These are phyloP conservation scores for Acanthamoeba triangularis DNA, from an alignment of 208 protist species.

Conservation along the genomic window DNA sequence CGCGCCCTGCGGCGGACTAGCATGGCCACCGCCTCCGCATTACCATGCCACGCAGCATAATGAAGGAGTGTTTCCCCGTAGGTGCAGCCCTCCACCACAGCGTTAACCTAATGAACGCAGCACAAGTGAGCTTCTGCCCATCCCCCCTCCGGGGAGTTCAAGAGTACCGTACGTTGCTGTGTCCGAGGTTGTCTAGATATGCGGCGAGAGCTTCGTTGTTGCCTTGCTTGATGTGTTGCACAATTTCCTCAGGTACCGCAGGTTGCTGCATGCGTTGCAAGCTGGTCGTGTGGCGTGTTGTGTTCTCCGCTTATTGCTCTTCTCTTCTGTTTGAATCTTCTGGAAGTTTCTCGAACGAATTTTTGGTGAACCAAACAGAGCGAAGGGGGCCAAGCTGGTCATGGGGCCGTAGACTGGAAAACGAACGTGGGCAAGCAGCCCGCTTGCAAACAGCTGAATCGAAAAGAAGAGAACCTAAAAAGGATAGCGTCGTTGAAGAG, in stretches of 20 bases:
- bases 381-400: no score
- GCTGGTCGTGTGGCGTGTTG: background rate
- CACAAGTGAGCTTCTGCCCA: no score
- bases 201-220: background rate
- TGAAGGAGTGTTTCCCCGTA: conserved; percentile 21
- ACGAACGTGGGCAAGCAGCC: no score
- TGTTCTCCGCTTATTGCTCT: background rate
- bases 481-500: no score
- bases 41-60: conserved; percentile 28
- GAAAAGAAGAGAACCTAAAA: no score
- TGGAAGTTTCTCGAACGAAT: background rate
- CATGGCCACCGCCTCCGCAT: background rate
- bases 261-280: background rate
- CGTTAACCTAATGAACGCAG: background rate
- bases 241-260: background rate
- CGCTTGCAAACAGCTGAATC: no score
- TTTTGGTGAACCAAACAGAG: no score
- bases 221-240: background rate
- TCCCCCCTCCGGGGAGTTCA: background rate
- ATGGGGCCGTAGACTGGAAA: no score
- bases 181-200: background rate
- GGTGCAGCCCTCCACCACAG: background rate
- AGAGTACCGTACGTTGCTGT: background rate
- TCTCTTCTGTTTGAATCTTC: no score
- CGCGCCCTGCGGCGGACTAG: background rate